Percentiles rank a stretch among this genome's conserved stretches.
phyloP scores from a whole-genome alignment of 2,329 filamentous ascomycete genomes.

The Triangularia setosa region DNA sequence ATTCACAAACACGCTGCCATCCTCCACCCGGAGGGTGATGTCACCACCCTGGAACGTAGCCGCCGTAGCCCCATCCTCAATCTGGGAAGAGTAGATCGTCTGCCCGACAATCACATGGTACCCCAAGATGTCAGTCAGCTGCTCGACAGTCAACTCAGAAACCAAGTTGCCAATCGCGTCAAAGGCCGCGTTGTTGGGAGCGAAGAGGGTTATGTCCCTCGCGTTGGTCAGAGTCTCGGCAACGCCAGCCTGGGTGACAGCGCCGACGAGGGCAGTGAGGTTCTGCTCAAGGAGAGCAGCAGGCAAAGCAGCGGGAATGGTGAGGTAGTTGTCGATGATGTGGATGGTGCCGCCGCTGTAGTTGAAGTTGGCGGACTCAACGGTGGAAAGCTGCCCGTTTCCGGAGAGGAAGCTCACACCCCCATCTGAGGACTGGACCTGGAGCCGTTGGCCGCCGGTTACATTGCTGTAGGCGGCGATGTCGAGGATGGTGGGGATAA shows the following conservation, averaged over 20 bases:
- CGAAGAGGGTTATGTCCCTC: conserved; percentile 59
- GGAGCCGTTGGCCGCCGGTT: conserved; percentile 56
- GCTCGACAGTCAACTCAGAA: conserved; percentile 40
- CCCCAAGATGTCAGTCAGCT: conserved; percentile 51
- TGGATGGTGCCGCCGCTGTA: conserved; percentile 55
- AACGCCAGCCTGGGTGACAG: conserved; percentile 43
- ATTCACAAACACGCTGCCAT: conserved; percentile 45
- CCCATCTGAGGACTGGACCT: conserved; percentile 38
- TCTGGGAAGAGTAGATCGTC: conserved; percentile 47
- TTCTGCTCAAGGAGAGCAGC: conserved; percentile 39
- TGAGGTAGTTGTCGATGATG: conserved; percentile 46
- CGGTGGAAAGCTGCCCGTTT: conserved; percentile 44
- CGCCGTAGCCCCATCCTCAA: conserved; percentile 28
- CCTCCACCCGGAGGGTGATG: conserved; percentile 42
- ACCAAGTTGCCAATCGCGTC: conserved; percentile 51
- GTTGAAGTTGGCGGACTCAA: conserved; percentile 46
- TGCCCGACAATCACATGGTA: conserved; percentile 61
- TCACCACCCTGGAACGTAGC: conserved; percentile 43
- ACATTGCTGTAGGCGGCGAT: conserved; percentile 53
- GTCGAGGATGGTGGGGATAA: conserved; percentile 42
- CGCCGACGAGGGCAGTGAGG: conserved; percentile 44
- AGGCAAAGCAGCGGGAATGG: conserved; percentile 42
- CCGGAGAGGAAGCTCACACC: conserved; percentile 51
- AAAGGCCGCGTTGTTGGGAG: conserved; percentile 59
- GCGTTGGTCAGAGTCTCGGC: conserved; percentile 38